phyloP scores from a whole-genome alignment of 2,329 filamentous ascomycete genomes.

The Arthrobotrys conoides region DNA sequence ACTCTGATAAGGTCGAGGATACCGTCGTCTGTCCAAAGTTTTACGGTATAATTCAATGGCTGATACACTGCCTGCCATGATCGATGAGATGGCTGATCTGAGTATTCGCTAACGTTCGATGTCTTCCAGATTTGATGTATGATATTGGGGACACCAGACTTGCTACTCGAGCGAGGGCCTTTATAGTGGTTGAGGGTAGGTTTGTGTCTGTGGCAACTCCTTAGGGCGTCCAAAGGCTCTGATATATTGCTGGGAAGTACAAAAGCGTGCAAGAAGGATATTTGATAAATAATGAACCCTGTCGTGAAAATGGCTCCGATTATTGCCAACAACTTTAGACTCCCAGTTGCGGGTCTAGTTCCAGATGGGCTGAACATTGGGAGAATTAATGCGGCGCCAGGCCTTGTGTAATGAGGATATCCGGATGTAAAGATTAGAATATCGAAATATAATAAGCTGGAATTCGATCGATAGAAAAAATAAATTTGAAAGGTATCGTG shows the following conservation, averaged over 20 bases:
- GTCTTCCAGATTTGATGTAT: conserved; percentile 62
- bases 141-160: conserved; percentile 49
- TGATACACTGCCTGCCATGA: conserved; percentile 40
- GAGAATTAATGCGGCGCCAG: neutral
- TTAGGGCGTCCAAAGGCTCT: conserved; percentile 19
- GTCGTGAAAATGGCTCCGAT: neutral
- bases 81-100: conserved; percentile 27
- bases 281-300: conserved; percentile 12
- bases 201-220: neutral
- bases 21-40: conserved; percentile 62
- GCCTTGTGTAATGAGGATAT: neutral
- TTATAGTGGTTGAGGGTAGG: conserved; percentile 10
- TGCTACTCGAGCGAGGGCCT: too few relatives aligned
- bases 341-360: neutral
- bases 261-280: conserved; percentile 16
- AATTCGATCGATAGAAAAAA: too few relatives aligned
- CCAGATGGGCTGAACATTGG: neutral
- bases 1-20: conserved; percentile 56
- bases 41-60: conserved; percentile 61
- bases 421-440: neutral
- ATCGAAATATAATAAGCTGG: too few relatives aligned
- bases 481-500: neutral
- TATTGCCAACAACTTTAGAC: conserved; percentile 4
- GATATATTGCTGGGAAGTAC: neutral
- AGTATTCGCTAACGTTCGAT: conserved; percentile 48